phyloP scores from a whole-genome alignment of 352 stramenopile species.

The Pythium grandisporangium region DNA sequence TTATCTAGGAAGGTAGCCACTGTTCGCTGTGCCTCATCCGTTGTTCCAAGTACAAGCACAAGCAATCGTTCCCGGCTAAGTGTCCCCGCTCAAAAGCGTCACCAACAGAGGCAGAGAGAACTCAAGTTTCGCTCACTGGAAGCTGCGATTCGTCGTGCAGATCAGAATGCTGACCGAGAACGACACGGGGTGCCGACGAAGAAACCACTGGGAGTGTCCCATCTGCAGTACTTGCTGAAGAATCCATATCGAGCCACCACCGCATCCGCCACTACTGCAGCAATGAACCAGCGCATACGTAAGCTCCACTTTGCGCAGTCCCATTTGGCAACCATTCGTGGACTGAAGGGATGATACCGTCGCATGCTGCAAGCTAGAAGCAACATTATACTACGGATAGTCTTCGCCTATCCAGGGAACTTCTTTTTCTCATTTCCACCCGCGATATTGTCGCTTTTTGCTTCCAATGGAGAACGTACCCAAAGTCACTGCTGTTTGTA shows the following conservation, averaged over 20 bases:
- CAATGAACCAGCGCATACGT: slow-evolving; percentile 2
- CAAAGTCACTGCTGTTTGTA: no score
- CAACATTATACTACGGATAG: no score
- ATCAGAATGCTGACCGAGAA: not conserved
- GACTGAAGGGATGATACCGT: slow-evolving; percentile 2
- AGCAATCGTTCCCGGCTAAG: not conserved
- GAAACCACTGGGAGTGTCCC: slow-evolving; percentile 4
- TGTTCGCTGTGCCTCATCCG: no score
- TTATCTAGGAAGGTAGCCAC: no score
- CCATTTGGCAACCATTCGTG: slow-evolving; percentile 12
- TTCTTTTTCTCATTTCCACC: no score
- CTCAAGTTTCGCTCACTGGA: slow-evolving; percentile 28
- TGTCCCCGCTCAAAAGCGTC: not conserved
- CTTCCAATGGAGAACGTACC: no score
- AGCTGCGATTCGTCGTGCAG: slow-evolving; percentile 15
- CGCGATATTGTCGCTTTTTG: no score
- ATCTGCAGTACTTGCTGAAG: slow-evolving; percentile 13
- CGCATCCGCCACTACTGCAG: not conserved
- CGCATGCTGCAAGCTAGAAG: no score
- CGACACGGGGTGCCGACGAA: not conserved
- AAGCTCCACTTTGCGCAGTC: slow-evolving; percentile 18
- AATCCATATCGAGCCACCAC: not conserved
- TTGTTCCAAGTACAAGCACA: no score
- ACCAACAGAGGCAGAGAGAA: slow-evolving; percentile 22
- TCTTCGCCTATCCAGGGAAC: no score